Base-by-base conservation (phyloP, 1,139 yeast species). In the Taphrina flavorubra region DNA sequence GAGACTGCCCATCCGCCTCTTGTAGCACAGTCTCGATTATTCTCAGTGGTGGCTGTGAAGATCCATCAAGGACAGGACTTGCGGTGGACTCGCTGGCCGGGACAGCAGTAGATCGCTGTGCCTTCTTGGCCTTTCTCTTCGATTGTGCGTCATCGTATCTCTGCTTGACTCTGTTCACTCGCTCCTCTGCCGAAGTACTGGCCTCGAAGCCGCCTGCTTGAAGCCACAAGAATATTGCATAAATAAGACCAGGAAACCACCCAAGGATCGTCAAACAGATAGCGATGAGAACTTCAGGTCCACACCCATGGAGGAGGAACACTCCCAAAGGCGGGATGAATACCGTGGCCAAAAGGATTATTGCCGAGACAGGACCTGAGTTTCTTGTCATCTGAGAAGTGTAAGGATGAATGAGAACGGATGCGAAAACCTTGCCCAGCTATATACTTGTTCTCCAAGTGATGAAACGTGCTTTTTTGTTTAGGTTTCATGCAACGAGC, bases 281-380 rank as follows among this genome's bases (percentile, higher is more conserved):
- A 53, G 69, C 70, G 51, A 72, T 71, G 47, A 71, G 44, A 46
- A 72, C 59, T 36, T 71, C 73, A 36, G 70, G 71, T n/a, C 72
- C 69, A 59, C 73, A 72, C 13, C 73, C 73, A 5, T 65, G 57
- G 65, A 72, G 64, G 65, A 72, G 59, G 40, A 61, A 62, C 14
- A 72, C 71, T 36, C 73, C 73, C 7, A 71, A 62, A 4, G 73
- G 73, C 3, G 73, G 73, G 14, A 71, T 2, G 40, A 66, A 46
- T 20, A 66, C 36, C 25, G 61, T 59, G 8, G 51, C 25, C 37
- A 66, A 37, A 42, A 66, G 18, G 51, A 66, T 42, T 56, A 66
- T n/a, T 53, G 51, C 40, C 10, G 69, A 46, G 14, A 57, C 37
- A 20, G 25, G 25, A 31, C 58, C 68, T 7, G 42, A 36, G 11